These are phyloP conservation scores for Phyllosticta citribraziliensis DNA, from an alignment of 2,329 filamentous ascomycete species.

Conservation along the genomic window DNA sequence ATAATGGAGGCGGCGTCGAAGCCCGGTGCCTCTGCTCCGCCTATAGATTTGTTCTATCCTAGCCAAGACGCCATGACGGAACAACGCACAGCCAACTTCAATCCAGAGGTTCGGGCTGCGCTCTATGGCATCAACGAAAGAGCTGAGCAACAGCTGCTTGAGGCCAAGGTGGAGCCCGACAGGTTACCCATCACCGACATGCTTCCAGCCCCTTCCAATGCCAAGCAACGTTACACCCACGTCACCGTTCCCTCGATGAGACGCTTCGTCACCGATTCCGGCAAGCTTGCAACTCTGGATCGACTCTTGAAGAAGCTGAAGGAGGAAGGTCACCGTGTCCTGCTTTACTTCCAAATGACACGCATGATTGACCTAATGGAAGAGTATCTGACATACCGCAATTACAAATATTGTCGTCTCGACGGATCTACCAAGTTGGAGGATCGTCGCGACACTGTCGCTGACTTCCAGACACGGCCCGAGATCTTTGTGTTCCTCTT, in stretches of 20 bases:
- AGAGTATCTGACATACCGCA: constrained; percentile 95
- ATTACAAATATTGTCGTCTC: constrained; percentile 96
- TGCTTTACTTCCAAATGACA: constrained; percentile 99
- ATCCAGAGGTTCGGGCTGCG: constrained; percentile 59
- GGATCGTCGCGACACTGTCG: constrained; percentile 89
- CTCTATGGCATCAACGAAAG: constrained; percentile 56
- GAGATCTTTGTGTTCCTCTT: constrained; percentile 97
- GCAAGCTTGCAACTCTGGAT: constrained; percentile 88
- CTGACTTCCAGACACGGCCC: constrained; percentile 88
- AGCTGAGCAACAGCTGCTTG: constrained; percentile 66
- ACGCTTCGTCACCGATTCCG: constrained; percentile 93
- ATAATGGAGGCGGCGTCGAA: constrained; percentile 73
- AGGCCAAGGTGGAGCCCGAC: constrained; percentile 57
- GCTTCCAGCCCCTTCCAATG: constrained; percentile 68
- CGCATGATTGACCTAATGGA: constrained; percentile 99
- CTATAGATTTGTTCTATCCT: constrained; percentile 69
- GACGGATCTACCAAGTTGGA: constrained; percentile 97
- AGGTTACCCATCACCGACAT: constrained; percentile 54
- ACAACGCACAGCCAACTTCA: constrained; percentile 69
- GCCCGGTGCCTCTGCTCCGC: constrained; percentile 73
- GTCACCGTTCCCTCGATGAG: constrained; percentile 94
- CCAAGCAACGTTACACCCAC: constrained; percentile 77
- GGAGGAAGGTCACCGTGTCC: constrained; percentile 81
- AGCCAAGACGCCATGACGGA: constrained; percentile 56
- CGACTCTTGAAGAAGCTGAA: constrained; percentile 81